A percentile compares a stretch with the other conserved stretches of the same genome.
Conservation (phyloP, 192 early-diverging fungal genomes). For the Coemansia sp. region DNA sequence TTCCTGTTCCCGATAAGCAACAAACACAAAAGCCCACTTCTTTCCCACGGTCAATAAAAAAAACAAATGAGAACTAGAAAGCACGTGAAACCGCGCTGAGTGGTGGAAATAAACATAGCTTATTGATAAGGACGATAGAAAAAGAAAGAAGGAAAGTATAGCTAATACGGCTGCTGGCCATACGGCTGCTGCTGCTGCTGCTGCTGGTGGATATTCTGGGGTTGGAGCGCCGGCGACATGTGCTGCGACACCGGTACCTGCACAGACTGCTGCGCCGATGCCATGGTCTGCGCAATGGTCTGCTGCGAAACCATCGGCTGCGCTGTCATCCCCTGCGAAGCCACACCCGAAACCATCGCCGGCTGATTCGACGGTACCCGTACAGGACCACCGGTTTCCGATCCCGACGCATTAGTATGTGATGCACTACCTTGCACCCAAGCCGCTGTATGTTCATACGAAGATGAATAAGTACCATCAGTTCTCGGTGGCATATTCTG, state of each 20-base stretch:
- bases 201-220: no score
- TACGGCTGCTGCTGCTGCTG: slow-evolving; percentile 17
- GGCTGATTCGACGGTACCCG: slow-evolving; percentile 7
- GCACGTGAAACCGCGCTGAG: no score
- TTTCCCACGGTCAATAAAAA: no score
- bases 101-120: no score
- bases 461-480: slow-evolving; percentile 53
- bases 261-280: neutral
- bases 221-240: neutral
- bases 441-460: slow-evolving; percentile 49
- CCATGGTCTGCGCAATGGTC: neutral
- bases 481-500: slow-evolving; percentile 24
- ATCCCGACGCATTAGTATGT: slow-evolving; percentile 36
- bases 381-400: slow-evolving; percentile 20
- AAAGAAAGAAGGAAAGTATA: neutral
- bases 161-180: neutral
- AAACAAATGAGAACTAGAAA: no score
- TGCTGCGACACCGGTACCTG: neutral
- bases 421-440: slow-evolving; percentile 46
- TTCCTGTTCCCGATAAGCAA: no score
- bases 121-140: no score
- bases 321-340: neutral
- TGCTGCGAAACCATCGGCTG: neutral
- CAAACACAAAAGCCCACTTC: no score
- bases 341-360: neutral